These are phyloP conservation scores for Fomitopsis pulvina DNA, from an alignment of 768 basidiomycete species.

Conservation along the genomic window DNA sequence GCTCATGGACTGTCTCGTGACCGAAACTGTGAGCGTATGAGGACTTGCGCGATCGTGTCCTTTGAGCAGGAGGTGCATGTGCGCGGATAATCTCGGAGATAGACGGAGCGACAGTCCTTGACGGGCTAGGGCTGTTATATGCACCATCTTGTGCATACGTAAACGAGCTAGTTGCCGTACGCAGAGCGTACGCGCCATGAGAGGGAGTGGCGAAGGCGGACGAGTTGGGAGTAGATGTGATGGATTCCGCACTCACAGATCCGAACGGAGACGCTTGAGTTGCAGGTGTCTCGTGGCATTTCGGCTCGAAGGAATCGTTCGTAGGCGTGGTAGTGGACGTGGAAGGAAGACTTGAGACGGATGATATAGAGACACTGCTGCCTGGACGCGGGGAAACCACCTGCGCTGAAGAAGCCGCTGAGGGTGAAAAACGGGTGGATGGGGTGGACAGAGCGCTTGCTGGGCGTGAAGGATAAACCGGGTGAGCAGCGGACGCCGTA, in stretches of 20 bases:
- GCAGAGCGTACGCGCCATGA: neutral
- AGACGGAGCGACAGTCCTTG: constrained; percentile 57
- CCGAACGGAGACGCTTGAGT: neutral
- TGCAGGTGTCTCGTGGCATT: neutral
- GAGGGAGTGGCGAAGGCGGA: neutral
- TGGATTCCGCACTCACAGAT: neutral
- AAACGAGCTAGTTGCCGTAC: neutral
- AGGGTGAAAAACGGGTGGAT: neutral
- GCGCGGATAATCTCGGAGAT: constrained; percentile 86
- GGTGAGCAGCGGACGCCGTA: neutral
- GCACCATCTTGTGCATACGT: neutral
- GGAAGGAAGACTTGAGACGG: neutral
- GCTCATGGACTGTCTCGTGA: constrained; percentile 38
- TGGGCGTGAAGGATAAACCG: neutral
- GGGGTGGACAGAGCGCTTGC: neutral
- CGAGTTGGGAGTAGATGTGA: neutral
- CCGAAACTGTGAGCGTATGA: constrained; percentile 42
- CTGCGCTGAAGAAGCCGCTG: neutral
- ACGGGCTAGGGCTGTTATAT: constrained; percentile 13
- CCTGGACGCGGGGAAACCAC: neutral
- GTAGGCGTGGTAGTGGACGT: neutral
- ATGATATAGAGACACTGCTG: neutral
- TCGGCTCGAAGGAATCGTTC: neutral
- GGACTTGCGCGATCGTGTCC: constrained; percentile 40
- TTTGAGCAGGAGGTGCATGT: constrained; percentile 54